Evolutionary conservation across 805 yeast genomes (phyloP).

Genomic region (Saccharomycopsis amapae): DNA sequence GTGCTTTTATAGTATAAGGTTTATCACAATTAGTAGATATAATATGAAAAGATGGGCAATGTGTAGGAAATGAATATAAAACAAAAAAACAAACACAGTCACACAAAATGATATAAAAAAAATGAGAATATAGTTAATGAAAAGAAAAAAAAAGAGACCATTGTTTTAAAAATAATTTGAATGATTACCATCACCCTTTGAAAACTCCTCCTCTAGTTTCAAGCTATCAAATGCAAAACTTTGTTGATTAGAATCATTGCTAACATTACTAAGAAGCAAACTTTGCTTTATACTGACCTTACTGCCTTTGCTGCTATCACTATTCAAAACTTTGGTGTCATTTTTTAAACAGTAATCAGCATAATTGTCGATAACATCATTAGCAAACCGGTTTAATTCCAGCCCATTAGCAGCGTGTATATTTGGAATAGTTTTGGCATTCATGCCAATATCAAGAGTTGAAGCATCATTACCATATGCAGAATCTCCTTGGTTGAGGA

Average conservation of each 20-base stretch:
- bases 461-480: neutral
- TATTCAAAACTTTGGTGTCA: too few relatives aligned
- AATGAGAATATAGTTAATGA: too few relatives aligned
- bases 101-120: too few relatives aligned
- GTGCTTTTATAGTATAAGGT: too few relatives aligned
- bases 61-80: too few relatives aligned
- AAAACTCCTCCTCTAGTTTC: slow-evolving; percentile 1
- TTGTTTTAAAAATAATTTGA: too few relatives aligned
- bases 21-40: too few relatives aligned
- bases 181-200: neutral
- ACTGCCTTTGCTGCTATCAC: neutral
- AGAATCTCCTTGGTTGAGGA: neutral
- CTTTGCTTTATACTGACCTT: neutral
- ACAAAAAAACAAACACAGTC: too few relatives aligned
- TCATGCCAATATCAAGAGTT: neutral
- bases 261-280: too few relatives aligned
- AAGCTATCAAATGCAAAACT: neutral
- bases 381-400: neutral
- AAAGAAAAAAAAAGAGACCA: too few relatives aligned
- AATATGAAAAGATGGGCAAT: too few relatives aligned
- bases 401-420: neutral
- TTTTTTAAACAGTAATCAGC: too few relatives aligned
- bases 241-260: neutral
- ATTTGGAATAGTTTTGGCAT: neutral
- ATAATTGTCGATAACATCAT: neutral